Conservation (phyloP, 2,329 filamentous ascomycete genomes). For the Colletotrichum simmondsii region DNA sequence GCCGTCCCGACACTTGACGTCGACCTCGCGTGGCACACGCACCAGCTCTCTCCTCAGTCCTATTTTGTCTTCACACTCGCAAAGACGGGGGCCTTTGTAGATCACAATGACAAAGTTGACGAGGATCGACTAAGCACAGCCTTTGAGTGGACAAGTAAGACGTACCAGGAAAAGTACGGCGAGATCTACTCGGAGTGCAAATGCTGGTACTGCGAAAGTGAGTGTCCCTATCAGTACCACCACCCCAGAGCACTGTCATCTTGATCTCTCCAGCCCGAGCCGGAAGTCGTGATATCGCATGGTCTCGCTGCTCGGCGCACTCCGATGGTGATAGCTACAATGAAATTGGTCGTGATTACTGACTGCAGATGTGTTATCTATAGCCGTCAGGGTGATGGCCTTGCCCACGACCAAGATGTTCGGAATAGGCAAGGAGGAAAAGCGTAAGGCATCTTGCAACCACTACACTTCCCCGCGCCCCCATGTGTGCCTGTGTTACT, state of each 20-base stretch:
- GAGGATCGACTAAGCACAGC: slow-evolving; percentile 70
- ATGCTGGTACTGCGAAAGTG: slow-evolving; percentile 81
- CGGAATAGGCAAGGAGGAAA: slow-evolving; percentile 55
- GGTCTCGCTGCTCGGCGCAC: slow-evolving; percentile 1
- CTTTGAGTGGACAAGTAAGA: slow-evolving; percentile 77
- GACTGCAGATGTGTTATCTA: background rate
- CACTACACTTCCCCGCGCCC: background rate
- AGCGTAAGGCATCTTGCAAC: slow-evolving; percentile 40
- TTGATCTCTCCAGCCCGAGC: background rate
- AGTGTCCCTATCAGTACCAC: slow-evolving; percentile 4
- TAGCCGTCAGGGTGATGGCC: slow-evolving; percentile 66
- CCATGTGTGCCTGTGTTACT: background rate
- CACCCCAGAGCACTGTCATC: background rate
- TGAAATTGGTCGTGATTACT: background rate
- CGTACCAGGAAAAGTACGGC: slow-evolving; percentile 70
- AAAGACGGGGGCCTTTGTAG: slow-evolving; percentile 67
- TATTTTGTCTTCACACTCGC: slow-evolving; percentile 68
- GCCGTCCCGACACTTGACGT: slow-evolving; percentile 76
- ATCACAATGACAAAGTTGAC: slow-evolving; percentile 87
- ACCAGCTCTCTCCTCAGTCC: slow-evolving; percentile 70
- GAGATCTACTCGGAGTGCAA: slow-evolving; percentile 78
- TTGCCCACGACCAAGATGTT: slow-evolving; percentile 58
- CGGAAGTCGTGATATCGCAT: background rate
- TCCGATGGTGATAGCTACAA: background rate
- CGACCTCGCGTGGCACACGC: slow-evolving; percentile 80